Evolutionary conservation across 1,284 basidiomycete species (phyloP), one percentile per base, ranked within the genome.

Genomic region (Anthracocystis panici-leucophaei): DNA sequence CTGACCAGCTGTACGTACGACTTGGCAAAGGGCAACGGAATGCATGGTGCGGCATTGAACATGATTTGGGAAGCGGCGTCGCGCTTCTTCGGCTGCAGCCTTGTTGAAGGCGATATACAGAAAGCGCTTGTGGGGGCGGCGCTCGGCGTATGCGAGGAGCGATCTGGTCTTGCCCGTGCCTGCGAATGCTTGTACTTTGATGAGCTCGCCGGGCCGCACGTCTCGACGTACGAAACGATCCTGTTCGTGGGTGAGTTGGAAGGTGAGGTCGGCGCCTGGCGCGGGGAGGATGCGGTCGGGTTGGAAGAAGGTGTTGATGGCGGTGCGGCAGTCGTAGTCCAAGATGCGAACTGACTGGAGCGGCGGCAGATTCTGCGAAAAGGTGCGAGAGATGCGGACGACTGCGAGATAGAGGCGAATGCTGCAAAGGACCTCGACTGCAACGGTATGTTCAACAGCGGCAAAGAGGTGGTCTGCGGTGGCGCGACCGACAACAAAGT

Each of bases 21-120:
- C 77, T 48, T 79, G 77, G 23, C 65, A 65, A 12, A 77, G 70
- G 5, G 78, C 79, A 14, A 82, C 72, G 38, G 78, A 78, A 52
- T 82, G 81, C 75, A 81, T 80, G n/a, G 81, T 82, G 35, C 75
- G 73, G 42, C 79, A 81, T 48, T 77, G 78, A 16, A 82, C 81
- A 35, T 82, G 76, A 12, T 65, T 44, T 4, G 79, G 75, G 25
- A 82, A 82, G 20, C 66, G 66, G 16, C 60, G 48, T 14, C 75
- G 59, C 6, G 81, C 81, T 16, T 74, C 63, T 20, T 62, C 59
- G n/a, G 78, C 76, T n/a, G 79, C 78, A 16, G 79, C 74, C 20
- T 74, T 77, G 60, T 82, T 82, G 63, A 82, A 82, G 2, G 81
- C 78, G 16, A 82, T 72, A 61, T 82, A 82, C 20, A 82, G 71